phyloP scores from a whole-genome alignment of 768 basidiomycete genomes.

The Galerina sulciceps region DNA sequence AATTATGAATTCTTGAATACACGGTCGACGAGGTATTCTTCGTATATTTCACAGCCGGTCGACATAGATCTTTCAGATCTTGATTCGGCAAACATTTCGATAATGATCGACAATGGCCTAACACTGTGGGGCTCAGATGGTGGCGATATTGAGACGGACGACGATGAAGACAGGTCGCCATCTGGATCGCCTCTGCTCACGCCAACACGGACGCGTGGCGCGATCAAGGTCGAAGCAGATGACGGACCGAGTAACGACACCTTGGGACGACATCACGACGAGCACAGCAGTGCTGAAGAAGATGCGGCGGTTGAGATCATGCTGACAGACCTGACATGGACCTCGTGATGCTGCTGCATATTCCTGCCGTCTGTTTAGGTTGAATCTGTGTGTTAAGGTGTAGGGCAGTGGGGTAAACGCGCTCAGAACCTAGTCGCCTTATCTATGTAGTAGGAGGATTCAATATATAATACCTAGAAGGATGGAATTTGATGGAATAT shows the following conservation, averaged over 20 bases:
- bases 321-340: constrained; percentile 22
- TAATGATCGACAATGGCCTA: constrained; percentile 50
- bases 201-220: constrained; percentile 4
- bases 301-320: constrained; percentile 28
- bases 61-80: constrained; percentile 49
- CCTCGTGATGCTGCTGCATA: constrained; percentile 8
- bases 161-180: constrained; percentile 5
- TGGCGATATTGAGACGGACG: constrained; percentile 3
- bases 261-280: constrained; percentile 4
- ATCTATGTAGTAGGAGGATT: no score
- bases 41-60: constrained; percentile 39
- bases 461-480: no score
- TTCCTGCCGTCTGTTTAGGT: neutral
- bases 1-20: constrained; percentile 58
- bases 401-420: neutral
- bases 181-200: constrained; percentile 8
- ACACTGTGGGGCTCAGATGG: constrained; percentile 44
- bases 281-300: constrained; percentile 23
- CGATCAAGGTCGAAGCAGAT: constrained; percentile 13
- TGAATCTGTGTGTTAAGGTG: neutral
- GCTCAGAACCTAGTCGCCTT: no score
- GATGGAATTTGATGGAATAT: no score
- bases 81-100: constrained; percentile 50
- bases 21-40: constrained; percentile 44
- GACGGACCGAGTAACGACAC: constrained; percentile 3